A percentile compares a stretch with the other conserved stretches of the same genome.
Conservation (phyloP, 345 rosid species). For the Hibiscus mutabilis region DNA sequence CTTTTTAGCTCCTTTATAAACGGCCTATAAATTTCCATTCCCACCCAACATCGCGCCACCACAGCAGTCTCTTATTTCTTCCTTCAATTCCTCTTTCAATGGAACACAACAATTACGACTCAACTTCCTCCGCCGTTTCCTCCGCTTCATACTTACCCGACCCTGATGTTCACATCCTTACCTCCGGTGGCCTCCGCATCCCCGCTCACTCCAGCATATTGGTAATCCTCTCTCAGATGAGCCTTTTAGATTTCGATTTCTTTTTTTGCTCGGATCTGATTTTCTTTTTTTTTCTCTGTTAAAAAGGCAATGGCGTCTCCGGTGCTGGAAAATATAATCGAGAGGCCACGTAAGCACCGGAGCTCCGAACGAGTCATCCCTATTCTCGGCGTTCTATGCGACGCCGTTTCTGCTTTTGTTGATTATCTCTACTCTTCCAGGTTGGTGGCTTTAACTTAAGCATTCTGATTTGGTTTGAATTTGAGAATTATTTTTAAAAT, state of each 20-base stretch:
- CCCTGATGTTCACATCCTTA: constrained; percentile 54
- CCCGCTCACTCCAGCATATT: constrained; percentile 59
- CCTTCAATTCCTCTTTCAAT: neutral
- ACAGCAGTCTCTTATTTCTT: neutral
- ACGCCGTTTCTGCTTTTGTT: constrained; percentile 64
- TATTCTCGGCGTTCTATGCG: constrained; percentile 76
- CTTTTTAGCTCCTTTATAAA: neutral
- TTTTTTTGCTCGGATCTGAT: neutral
- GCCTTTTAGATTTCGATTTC: neutral
- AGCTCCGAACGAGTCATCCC: constrained; percentile 47
- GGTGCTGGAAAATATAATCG: constrained; percentile 54
- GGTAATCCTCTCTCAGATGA: constrained; percentile 23
- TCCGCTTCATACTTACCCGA: constrained; percentile 28
- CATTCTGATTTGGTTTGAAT: no score
- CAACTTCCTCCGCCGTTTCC: constrained; percentile 4
- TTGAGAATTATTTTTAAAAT: no score
- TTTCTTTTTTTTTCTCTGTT: neutral
- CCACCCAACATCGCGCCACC: neutral
- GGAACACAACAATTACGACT: constrained; percentile 15
- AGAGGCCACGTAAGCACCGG: constrained; percentile 41
- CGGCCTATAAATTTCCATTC: neutral
- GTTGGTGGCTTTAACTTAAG: constrained; percentile 24
- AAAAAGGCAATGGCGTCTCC: constrained; percentile 61
- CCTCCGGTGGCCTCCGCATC: constrained; percentile 65
- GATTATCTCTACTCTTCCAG: constrained; percentile 59